Conservation (phyloP, 805 yeast genomes). For the Candida namnaoensis region DNA sequence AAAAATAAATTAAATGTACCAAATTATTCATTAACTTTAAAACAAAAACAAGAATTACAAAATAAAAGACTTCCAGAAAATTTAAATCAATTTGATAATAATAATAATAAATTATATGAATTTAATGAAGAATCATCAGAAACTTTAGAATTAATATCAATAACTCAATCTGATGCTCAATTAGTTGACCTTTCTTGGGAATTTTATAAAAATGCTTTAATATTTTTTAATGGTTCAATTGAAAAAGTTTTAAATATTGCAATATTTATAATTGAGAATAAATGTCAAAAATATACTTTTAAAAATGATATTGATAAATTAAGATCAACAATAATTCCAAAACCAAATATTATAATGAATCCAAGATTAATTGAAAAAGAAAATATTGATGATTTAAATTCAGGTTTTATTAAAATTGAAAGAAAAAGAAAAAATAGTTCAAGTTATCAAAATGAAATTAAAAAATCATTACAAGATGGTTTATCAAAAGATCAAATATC, state of each 20-base stretch:
- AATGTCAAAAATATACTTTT: not conserved
- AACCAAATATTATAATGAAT: not conserved
- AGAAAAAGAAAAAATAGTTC: not conserved
- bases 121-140: slow-evolving; percentile 17
- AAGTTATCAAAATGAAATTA: no score
- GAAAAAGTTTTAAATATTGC: slow-evolving; percentile 28
- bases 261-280: slow-evolving; percentile 20
- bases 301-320: not conserved
- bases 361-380: not conserved
- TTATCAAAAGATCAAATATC: slow-evolving; percentile 5
- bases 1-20: slow-evolving; percentile 11
- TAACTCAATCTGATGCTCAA: slow-evolving; percentile 23
- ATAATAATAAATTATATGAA: slow-evolving; percentile 4
- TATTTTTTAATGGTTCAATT: slow-evolving; percentile 36
- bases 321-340: not conserved
- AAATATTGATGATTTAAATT: no score
- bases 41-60: not conserved
- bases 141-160: slow-evolving; percentile 22
- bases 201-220: slow-evolving; percentile 30
- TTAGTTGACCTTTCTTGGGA: slow-evolving; percentile 26
- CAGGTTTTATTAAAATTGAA: not conserved
- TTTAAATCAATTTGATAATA: not conserved
- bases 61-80: not conserved
- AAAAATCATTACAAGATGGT: not conserved
- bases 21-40: slow-evolving; percentile 2